These are phyloP conservation scores for Priceomyces fermenticarens DNA, from an alignment of 805 yeast species.

Conservation along the genomic window DNA sequence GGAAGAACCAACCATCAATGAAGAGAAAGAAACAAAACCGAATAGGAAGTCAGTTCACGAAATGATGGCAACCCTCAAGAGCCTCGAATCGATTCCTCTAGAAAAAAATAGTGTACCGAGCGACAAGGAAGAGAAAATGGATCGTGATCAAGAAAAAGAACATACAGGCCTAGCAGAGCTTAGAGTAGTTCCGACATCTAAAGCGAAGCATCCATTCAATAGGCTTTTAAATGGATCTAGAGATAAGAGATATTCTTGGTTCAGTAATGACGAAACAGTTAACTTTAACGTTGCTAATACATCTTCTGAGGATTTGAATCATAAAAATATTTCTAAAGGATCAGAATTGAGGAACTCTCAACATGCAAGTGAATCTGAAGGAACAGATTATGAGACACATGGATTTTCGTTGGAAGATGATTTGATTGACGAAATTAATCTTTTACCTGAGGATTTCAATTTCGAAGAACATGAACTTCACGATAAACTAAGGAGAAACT, in stretches of 20 bases:
- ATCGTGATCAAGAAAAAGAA: too few relatives aligned
- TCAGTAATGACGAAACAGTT: constrained; percentile 22
- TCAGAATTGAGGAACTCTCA: neutral
- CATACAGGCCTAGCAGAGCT: too few relatives aligned
- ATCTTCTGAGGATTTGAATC: neutral
- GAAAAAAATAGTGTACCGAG: neutral
- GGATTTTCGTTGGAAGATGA: constrained; percentile 22
- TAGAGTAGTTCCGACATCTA: constrained; percentile 1
- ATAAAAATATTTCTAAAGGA: neutral
- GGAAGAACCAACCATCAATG: constrained; percentile 1
- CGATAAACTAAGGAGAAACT: constrained; percentile 1
- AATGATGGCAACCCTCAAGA: constrained; percentile 29
- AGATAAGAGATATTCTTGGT: constrained; percentile 28
- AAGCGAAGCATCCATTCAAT: constrained; percentile 2
- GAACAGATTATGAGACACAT: neutral
- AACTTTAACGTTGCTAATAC: constrained; percentile 9
- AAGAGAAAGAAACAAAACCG: neutral
- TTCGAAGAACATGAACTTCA: constrained; percentile 25
- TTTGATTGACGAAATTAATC: constrained; percentile 34
- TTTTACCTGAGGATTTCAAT: constrained; percentile 37
- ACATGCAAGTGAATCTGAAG: neutral
- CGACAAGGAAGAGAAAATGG: constrained; percentile 6
- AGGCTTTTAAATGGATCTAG: constrained; percentile 1
- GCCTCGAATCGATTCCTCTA: constrained; percentile 9
- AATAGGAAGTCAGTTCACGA: constrained; percentile 23